Evolutionary conservation across 2,329 filamentous ascomycete species (phyloP).

Genomic region (Venturia aucupariae): DNA sequence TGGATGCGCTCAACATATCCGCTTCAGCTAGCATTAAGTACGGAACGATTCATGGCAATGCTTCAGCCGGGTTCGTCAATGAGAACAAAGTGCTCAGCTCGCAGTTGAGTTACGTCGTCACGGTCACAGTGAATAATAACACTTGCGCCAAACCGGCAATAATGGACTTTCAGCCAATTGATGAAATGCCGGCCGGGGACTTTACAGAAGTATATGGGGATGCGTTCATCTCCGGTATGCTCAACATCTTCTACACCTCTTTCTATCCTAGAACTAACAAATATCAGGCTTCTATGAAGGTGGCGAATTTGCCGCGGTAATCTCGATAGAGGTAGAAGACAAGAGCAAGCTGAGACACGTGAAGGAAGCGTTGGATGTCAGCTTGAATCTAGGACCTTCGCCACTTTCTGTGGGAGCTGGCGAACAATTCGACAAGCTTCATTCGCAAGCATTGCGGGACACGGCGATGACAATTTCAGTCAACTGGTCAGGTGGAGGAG

Average conservation of each 20-base stretch:
- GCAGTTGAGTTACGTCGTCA: constrained; percentile 25
- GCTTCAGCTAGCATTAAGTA: constrained; percentile 31
- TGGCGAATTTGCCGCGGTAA: constrained; percentile 27
- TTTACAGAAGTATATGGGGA: constrained; percentile 27
- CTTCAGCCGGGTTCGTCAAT: constrained; percentile 23
- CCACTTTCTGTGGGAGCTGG: constrained; percentile 22
- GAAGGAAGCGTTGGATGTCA: constrained; percentile 26
- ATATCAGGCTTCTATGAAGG: constrained; percentile 22
- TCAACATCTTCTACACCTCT: not conserved
- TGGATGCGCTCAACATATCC: constrained; percentile 32
- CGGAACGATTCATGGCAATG: constrained; percentile 25
- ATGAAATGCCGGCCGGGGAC: constrained; percentile 21
- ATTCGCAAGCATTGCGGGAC: constrained; percentile 21
- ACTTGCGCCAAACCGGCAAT: constrained; percentile 17
- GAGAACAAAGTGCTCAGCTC: constrained; percentile 25
- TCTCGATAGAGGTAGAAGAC: constrained; percentile 26
- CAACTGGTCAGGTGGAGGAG: constrained; percentile 27
- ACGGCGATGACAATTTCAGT: constrained; percentile 27
- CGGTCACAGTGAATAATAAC: constrained; percentile 24
- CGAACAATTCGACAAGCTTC: constrained; percentile 20
- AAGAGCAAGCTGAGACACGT: constrained; percentile 25
- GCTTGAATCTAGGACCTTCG: constrained; percentile 22
- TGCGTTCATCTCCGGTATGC: constrained; percentile 24
- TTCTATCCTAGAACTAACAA: not conserved
- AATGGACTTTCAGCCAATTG: constrained; percentile 24